Conservation (phyloP, 176 grass and related monocot genomes). For the barley (Hordeum vulgare) region MorexV3_pseudomolecules_assembly NC_058522.1:513498233-513498732, state of each 20-base stretch:
- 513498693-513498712: no score
- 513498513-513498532: not conserved
- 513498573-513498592: not conserved
- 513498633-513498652: no score
- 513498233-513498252: not conserved
- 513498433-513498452: not conserved
- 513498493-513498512: not conserved
- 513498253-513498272: not conserved
- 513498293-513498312: not conserved
- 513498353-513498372: not conserved
- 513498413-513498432: not conserved
- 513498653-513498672: no score
- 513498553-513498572: slow-evolving; percentile 10
- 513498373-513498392: not conserved
- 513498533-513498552: not conserved
- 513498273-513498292: not conserved
- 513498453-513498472: not conserved
- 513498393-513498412: not conserved
- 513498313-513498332: not conserved
- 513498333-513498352: not conserved
- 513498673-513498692: no score
- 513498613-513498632: not conserved
- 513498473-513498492: not conserved
- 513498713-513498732: no score
- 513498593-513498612: not conserved